These are phyloP conservation scores for Nigrospora sphaerica DNA, from an alignment of 2,329 filamentous ascomycete genomes.

Conservation along the genomic window DNA sequence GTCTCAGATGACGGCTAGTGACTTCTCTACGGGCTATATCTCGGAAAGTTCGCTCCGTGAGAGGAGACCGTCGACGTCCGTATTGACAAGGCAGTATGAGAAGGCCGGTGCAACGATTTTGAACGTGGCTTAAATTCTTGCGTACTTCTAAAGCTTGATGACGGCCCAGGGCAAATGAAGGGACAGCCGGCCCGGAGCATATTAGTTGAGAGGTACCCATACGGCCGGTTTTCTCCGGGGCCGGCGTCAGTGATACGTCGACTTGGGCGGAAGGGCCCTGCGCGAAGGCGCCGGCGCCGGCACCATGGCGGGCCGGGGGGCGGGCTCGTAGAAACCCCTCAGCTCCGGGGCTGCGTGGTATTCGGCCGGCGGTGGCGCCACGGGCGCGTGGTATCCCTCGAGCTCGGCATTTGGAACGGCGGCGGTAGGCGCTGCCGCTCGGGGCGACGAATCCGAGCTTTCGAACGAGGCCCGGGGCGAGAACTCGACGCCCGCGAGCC, in stretches of 20 bases:
- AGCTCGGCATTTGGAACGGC: conserved; percentile 10
- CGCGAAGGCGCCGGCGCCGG: neutral
- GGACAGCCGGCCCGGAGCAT: too few relatives aligned
- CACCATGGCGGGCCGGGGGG: neutral
- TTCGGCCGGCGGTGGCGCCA: conserved; percentile 2
- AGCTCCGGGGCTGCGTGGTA: conserved; percentile 6
- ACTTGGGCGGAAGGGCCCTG: neutral
- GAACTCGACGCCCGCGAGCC: conserved; percentile 13
- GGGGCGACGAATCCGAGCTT: conserved; percentile 6
- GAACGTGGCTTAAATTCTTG: too few relatives aligned
- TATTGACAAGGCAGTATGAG: too few relatives aligned
- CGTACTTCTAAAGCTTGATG: too few relatives aligned
- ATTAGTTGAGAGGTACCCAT: too few relatives aligned
- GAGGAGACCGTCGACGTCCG: too few relatives aligned
- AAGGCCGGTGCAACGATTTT: too few relatives aligned
- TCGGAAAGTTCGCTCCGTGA: too few relatives aligned
- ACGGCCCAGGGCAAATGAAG: too few relatives aligned
- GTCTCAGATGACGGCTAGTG: too few relatives aligned
- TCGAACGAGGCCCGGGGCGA: conserved; percentile 12
- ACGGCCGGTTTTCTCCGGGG: too few relatives aligned
- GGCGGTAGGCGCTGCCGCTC: neutral
- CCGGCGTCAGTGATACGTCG: neutral
- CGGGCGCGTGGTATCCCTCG: conserved; percentile 15
- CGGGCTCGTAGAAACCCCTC: conserved; percentile 12
- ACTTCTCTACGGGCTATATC: too few relatives aligned